phyloP scores from a whole-genome alignment of 805 yeast genomes.

The Kurtzmaniella cleridarum region DNA sequence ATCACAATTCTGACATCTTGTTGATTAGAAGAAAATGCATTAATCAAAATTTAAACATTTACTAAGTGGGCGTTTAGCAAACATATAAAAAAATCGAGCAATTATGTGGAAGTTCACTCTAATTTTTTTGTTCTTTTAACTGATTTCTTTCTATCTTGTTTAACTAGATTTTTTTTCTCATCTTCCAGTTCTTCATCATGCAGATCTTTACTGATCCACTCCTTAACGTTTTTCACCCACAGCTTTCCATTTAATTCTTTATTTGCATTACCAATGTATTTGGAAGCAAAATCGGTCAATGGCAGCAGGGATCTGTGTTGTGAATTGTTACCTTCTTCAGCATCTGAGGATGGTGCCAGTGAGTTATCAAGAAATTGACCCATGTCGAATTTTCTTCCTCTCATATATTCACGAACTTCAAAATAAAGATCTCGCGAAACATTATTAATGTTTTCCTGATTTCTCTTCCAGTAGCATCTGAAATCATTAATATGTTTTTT shows the following conservation, averaged over 20 bases:
- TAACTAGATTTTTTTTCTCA: conserved; percentile 4
- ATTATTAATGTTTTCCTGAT: conserved; percentile 60
- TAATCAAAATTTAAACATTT: too few relatives aligned
- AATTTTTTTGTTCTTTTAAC: too few relatives aligned
- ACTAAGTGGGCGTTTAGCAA: too few relatives aligned
- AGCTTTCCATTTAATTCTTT: conserved; percentile 30
- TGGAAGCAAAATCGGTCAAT: conserved; percentile 62
- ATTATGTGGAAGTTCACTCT: too few relatives aligned
- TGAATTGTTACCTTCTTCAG: conserved; percentile 18
- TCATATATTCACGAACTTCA: conserved; percentile 72
- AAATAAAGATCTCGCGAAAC: conserved; percentile 79
- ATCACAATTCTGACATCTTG: too few relatives aligned
- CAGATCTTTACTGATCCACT: conserved; percentile 33
- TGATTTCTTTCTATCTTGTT: too few relatives aligned
- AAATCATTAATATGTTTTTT: conserved; percentile 87
- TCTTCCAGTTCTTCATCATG: conserved; percentile 25
- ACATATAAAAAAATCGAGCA: too few relatives aligned
- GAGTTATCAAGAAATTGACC: conserved; percentile 20
- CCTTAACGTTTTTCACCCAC: conserved; percentile 36
- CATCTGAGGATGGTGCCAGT: conserved; percentile 10
- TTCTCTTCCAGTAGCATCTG: conserved; percentile 77
- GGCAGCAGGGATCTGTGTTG: conserved; percentile 40
- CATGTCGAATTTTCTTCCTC: conserved; percentile 38
- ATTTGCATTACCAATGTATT: conserved; percentile 53
- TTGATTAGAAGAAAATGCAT: too few relatives aligned